Percentiles rank a stretch among this genome's conserved stretches.
phyloP scores from a whole-genome alignment of 805 yeast genomes.

The Pichia scutulata region DNA sequence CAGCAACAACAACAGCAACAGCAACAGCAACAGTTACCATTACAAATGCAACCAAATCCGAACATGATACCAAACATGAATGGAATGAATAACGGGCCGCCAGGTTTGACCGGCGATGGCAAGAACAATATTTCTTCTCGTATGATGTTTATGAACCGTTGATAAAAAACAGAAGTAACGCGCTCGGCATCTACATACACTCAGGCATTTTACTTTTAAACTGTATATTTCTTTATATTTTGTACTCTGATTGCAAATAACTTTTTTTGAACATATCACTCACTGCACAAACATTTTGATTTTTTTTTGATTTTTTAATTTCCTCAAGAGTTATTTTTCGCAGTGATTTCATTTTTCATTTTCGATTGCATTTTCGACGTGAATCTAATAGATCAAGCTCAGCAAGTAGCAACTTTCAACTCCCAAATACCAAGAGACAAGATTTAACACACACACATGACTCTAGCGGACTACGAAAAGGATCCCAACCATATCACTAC shows the following conservation, averaged over 20 bases:
- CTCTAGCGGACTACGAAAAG: slow-evolving; percentile 19
- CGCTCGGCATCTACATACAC: no score
- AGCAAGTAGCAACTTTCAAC: neutral
- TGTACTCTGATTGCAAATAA: neutral
- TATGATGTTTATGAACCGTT: slow-evolving; percentile 14
- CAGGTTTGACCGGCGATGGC: slow-evolving; percentile 11
- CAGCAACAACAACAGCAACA: slow-evolving; percentile 1
- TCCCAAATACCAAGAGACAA: no score
- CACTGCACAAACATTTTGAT: neutral
- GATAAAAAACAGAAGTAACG: neutral
- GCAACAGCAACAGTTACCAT: neutral
- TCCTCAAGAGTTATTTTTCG: neutral
- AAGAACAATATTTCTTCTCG: slow-evolving; percentile 20
- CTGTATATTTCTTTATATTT: neutral
- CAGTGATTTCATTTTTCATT: neutral
- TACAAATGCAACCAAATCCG: neutral
- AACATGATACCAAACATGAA: neutral
- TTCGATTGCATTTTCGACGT: neutral
- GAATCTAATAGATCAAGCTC: neutral
- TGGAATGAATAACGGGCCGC: neutral
- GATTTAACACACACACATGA: slow-evolving; percentile 7
- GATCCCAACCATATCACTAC: slow-evolving; percentile 36
- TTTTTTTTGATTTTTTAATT: neutral
- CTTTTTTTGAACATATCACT: neutral
- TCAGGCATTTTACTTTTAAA: neutral